Conservation (phyloP, 1,284 basidiomycete species). For the Apiotrichum brassicae region DNA sequence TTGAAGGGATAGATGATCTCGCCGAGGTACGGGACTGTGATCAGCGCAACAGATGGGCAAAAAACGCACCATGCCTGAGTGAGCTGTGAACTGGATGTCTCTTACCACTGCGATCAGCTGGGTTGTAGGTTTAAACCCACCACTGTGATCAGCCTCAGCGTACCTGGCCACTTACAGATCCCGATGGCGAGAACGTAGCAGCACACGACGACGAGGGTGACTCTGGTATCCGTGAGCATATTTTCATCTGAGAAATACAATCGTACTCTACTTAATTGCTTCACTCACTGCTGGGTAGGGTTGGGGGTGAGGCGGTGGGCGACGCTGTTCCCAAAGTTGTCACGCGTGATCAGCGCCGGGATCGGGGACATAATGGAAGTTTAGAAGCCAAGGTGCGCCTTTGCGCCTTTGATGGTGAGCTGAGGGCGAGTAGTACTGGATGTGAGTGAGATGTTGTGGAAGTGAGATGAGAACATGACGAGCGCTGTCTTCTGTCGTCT, state of each 20-base stretch:
- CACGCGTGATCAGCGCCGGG: too few species aligned
- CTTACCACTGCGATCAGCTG: not conserved
- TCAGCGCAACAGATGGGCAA: not conserved
- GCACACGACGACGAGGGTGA: slow-evolving; percentile 38
- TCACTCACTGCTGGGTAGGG: slow-evolving; percentile 5
- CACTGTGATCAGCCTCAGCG: slow-evolving; percentile 5
- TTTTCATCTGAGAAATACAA: too few species aligned
- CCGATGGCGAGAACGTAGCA: slow-evolving; percentile 36
- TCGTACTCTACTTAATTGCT: too few species aligned
- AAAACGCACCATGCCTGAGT: slow-evolving; percentile 25
- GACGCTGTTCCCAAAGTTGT: not conserved
- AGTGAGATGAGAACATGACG: too few species aligned
- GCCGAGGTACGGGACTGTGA: slow-evolving; percentile 35
- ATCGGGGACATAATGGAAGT: too few species aligned
- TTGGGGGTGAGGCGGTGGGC: slow-evolving; percentile 9
- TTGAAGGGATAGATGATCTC: slow-evolving; percentile 84
- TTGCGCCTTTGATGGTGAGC: too few species aligned
- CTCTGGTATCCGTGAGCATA: slow-evolving; percentile 21
- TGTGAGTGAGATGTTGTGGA: too few species aligned
- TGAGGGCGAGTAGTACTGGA: too few species aligned
- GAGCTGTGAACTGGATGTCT: not conserved
- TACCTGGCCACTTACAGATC: slow-evolving; percentile 26
- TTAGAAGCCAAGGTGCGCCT: too few species aligned
- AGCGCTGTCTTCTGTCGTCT: too few species aligned
- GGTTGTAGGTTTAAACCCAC: slow-evolving; percentile 1